phyloP scores from a whole-genome alignment of 768 basidiomycete genomes.

The Paxillus ammoniavirescens region DNA sequence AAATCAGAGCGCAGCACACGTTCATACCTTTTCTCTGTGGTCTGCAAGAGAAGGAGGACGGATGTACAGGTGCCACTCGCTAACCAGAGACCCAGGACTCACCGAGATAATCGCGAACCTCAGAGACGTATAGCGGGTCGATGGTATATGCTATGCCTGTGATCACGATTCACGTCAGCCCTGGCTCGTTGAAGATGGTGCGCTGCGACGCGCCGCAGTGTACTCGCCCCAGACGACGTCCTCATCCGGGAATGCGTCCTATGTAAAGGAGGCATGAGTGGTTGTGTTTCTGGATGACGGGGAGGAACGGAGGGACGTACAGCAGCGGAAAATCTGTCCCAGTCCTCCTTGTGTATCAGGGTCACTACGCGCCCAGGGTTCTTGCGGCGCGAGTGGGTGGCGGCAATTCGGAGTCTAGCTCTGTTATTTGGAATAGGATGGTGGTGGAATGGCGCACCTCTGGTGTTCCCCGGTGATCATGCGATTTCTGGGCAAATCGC shows the following conservation, averaged over 20 bases:
- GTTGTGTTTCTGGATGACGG: neutral
- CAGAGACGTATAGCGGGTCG: constrained; percentile 67
- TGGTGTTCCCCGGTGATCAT: constrained; percentile 90
- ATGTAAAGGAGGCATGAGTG: neutral
- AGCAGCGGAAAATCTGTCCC: constrained; percentile 71
- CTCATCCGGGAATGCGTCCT: constrained; percentile 34
- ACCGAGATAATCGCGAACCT: constrained; percentile 87
- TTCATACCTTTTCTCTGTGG: constrained; percentile 80
- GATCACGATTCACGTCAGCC: neutral
- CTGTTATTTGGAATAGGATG: constrained; percentile 1
- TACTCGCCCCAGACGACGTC: constrained; percentile 62
- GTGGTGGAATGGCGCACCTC: constrained; percentile 44
- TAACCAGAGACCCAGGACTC: constrained; percentile 6
- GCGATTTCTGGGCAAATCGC: constrained; percentile 87
- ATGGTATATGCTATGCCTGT: constrained; percentile 86
- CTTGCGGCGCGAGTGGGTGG: constrained; percentile 34
- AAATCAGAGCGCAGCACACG: neutral
- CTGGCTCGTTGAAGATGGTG: neutral
- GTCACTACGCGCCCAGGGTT: constrained; percentile 89
- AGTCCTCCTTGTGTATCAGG: constrained; percentile 83
- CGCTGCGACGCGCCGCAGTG: no score
- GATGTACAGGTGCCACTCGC: no score
- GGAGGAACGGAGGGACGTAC: constrained; percentile 40
- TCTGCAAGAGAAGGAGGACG: constrained; percentile 41
- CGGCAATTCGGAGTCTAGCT: neutral